Evolutionary conservation across 2,329 filamentous ascomycete genomes (phyloP).

Genomic region (Colletotrichum navitas): DNA sequence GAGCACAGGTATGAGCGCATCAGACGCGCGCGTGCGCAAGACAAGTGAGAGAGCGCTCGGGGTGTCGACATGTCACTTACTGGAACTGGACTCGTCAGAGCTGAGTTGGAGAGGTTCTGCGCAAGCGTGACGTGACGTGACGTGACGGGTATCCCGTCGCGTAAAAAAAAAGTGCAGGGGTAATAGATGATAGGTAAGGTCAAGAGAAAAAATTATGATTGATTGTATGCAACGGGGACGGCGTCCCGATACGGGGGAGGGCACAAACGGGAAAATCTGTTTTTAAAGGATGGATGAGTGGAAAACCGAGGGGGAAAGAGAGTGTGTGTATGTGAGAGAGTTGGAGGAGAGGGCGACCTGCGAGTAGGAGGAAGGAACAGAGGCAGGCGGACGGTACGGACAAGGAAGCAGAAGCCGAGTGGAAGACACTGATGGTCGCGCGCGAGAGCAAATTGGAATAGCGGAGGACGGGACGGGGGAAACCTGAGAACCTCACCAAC

Average conservation of each 20-base stretch:
- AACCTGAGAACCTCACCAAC: not conserved
- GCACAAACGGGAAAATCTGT: constrained; percentile 29
- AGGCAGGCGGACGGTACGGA: constrained; percentile 1
- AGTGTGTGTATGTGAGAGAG: constrained; percentile 10
- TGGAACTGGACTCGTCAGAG: constrained; percentile 19
- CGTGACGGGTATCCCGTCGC: constrained; percentile 19
- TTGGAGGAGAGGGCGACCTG: constrained; percentile 14
- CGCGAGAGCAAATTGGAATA: constrained; percentile 38
- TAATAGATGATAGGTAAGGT: constrained; percentile 12
- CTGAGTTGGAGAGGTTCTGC: constrained; percentile 7
- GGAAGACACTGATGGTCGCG: not conserved
- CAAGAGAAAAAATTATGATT: constrained; percentile 31
- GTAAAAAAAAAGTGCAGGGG: constrained; percentile 26
- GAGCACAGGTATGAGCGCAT: constrained; percentile 16
- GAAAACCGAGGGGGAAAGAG: not conserved
- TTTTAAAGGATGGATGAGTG: constrained; percentile 27
- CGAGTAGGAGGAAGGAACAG: constrained; percentile 10
- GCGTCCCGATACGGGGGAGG: constrained; percentile 22
- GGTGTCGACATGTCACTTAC: constrained; percentile 25
- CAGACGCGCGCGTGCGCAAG: constrained; percentile 11
- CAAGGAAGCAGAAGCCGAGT: constrained; percentile 8
- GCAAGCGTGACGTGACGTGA: constrained; percentile 33
- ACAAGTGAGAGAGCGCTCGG: not conserved
- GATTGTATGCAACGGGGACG: constrained; percentile 28
- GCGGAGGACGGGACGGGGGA: constrained; percentile 3